Conservation (phyloP, 2,329 filamentous ascomycete species). For the Trichoderma sp. region DNA sequence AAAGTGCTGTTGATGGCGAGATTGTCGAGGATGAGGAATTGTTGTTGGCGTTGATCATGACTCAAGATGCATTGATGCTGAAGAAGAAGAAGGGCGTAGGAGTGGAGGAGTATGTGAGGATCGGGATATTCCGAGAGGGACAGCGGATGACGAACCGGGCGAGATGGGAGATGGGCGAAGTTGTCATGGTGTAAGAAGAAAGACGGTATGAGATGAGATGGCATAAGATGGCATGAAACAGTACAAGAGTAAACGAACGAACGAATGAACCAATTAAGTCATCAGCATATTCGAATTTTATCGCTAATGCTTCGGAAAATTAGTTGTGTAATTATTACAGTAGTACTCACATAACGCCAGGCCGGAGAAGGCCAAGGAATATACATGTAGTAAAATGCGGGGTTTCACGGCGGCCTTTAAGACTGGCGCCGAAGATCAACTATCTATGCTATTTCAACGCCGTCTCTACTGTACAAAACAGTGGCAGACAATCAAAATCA, state of each 20-base stretch:
- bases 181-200: neutral
- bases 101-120: neutral
- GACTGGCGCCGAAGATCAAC: no score
- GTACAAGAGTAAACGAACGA: neutral
- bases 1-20: neutral
- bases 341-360: no score
- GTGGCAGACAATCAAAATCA: no score
- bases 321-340: no score
- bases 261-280: no score
- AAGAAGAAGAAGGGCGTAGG: neutral
- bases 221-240: neutral
- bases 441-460: no score
- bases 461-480: no score
- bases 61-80: constrained; percentile 1
- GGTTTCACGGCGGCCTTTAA: no score
- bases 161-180: neutral
- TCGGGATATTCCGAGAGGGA: neutral
- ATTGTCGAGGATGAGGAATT: neutral
- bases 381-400: no score
- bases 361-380: no score
- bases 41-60: neutral
- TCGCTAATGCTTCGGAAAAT: no score
- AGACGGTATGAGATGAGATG: neutral
- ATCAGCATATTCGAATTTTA: no score
- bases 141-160: neutral